Percentiles rank a stretch among this genome's conserved stretches.
These are phyloP conservation scores for Diplodia mutila DNA, from an alignment of 2,329 filamentous ascomycete genomes.

Conservation along the genomic window DNA sequence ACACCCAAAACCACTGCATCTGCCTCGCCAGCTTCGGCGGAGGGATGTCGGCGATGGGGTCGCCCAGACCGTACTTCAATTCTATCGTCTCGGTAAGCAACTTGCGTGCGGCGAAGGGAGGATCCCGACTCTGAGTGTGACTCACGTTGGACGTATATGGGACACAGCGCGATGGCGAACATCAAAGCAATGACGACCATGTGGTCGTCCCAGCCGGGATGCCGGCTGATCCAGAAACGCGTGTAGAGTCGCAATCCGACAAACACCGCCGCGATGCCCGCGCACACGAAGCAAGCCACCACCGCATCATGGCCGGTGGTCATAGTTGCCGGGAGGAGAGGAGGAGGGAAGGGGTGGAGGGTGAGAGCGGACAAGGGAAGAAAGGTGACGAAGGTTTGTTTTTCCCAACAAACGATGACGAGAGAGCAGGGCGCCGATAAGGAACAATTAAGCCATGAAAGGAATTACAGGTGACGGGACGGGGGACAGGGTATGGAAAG, in stretches of 20 bases:
- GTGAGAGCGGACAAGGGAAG: background rate
- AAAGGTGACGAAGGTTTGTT: background rate
- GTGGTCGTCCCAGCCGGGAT: slow-evolving; percentile 19
- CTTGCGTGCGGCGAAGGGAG: background rate
- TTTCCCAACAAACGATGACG: too few relatives aligned
- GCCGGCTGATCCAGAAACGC: slow-evolving; percentile 15
- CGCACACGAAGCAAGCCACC: slow-evolving; percentile 15
- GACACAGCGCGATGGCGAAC: background rate
- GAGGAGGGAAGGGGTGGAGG: background rate
- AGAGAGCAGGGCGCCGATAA: too few relatives aligned
- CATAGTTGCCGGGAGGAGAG: background rate
- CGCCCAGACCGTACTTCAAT: slow-evolving; percentile 12
- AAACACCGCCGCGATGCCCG: slow-evolving; percentile 5
- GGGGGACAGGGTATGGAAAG: too few relatives aligned
- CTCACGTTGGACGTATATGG: slow-evolving; percentile 11
- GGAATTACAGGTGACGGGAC: too few relatives aligned
- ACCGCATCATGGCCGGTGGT: slow-evolving; percentile 6
- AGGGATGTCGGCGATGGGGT: background rate
- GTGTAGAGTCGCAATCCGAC: slow-evolving; percentile 17
- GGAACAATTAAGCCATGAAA: too few relatives aligned
- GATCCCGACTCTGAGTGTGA: too few relatives aligned
- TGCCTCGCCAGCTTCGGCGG: slow-evolving; percentile 1
- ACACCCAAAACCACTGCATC: slow-evolving; percentile 14
- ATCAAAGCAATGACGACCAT: slow-evolving; percentile 18
- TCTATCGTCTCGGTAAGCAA: background rate